Base-by-base conservation (phyloP, 139 green algal species). In the Pleodorina starrii region DNA sequence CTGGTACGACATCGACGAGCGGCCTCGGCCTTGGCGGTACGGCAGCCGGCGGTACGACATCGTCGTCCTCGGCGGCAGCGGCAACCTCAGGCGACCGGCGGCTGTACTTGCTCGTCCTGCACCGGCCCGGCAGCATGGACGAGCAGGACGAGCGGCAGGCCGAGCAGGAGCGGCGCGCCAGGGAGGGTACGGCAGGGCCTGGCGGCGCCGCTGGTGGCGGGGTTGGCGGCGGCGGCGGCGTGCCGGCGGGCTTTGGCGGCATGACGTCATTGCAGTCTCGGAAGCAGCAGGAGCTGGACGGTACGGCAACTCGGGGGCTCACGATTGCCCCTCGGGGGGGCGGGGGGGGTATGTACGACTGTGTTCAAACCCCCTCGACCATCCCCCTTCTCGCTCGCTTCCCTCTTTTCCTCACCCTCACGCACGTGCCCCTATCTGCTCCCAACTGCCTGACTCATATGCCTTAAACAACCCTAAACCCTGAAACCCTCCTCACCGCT, bases 91-190 rank as follows among this genome's bases (percentile, higher is more conserved):
- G 40, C 40, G 29, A 66, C n/a, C 50, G 54, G 71, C 60, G 85
- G 84, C 38, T 94, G 91, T 94, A 90, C 72, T 60, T 95, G 54
- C 57, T 95, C 51, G 90, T 90, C 36, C 91, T 94, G 80, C 93
- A 95, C 59, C 46, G 75, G 27, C 80, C 75, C 2, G 87, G 89
- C 12, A 72, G 84, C 0, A 72, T 89, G 84, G 93, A 95, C 57
- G 72, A 82, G 12, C 40, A 35, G 43, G 60, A 87, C 60, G 81
- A 87, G 60, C 51, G 35, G 60, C 51, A 69, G 81, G 81, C 12
- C 50, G 80, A 51, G 44, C 35, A 46, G 81, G 66, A 71, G 63
- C 46, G 66, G 48, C 35, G 38, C 38, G 79, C 36, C 43, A 42
- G 57, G 54, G 50, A 38, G 25, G 79, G 35, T 11, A 42, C 46